These are phyloP conservation scores for Populus pruinosa DNA, from an alignment of 345 rosid genomes.

Conservation along the genomic window DNA sequence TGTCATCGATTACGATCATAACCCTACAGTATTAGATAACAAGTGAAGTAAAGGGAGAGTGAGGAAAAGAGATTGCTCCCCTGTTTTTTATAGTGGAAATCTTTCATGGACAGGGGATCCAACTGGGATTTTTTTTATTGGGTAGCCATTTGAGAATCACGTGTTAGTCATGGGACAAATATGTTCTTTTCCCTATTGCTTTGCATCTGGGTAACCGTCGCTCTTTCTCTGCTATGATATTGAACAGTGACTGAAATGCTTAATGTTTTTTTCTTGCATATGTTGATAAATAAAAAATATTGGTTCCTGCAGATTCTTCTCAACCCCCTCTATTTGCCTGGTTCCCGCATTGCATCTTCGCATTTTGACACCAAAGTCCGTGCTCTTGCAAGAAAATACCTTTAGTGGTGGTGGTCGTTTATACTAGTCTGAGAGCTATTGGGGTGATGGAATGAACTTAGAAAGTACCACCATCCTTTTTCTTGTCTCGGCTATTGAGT, in stretches of 20 bases:
- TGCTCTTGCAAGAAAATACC: constrained; percentile 86
- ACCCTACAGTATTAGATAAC: background rate
- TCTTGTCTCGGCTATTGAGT: background rate
- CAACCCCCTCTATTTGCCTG: constrained; percentile 87
- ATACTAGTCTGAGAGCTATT: background rate
- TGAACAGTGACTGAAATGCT: constrained; percentile 12
- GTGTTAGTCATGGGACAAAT: background rate
- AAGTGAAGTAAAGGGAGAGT: background rate
- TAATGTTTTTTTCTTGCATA: background rate
- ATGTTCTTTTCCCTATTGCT: background rate
- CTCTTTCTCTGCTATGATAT: background rate
- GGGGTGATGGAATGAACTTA: background rate
- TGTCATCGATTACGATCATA: background rate
- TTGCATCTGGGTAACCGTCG: background rate
- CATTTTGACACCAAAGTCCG: constrained; percentile 95
- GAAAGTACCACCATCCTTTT: background rate
- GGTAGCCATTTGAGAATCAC: background rate
- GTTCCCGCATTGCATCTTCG: constrained; percentile 80
- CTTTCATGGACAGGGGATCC: background rate
- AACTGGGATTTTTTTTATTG: background rate
- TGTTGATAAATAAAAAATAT: constrained; percentile 1
- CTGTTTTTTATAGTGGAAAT: background rate
- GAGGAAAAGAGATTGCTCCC: background rate
- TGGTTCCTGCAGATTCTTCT: constrained; percentile 62
- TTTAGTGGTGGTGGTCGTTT: constrained; percentile 30